phyloP scores from a whole-genome alignment of 2,329 filamentous ascomycete species.

The Fusarium mangiferae region DNA sequence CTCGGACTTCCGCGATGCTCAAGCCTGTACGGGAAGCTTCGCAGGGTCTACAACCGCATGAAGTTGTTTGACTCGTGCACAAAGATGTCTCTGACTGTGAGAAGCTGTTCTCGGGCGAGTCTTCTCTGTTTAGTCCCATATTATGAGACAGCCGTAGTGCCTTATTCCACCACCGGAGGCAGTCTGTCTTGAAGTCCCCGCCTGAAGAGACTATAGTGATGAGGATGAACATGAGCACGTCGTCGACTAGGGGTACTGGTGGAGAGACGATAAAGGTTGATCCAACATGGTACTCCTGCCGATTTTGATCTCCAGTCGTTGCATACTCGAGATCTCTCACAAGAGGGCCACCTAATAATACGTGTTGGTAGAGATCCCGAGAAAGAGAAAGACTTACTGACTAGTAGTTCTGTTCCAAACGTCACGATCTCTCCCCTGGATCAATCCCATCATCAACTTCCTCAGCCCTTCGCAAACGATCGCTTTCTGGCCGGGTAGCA shows the following conservation, averaged over 20 bases:
- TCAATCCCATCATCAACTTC: background rate
- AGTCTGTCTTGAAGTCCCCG: background rate
- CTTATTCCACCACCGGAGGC: background rate
- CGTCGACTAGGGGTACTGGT: background rate
- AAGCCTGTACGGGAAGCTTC: background rate
- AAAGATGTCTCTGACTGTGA: background rate
- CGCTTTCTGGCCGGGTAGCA: background rate
- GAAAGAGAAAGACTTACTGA: background rate
- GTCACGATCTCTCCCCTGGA: background rate
- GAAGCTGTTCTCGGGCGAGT: background rate
- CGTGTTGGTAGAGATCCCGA: background rate
- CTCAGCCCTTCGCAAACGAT: background rate
- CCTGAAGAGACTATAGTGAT: background rate
- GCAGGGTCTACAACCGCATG: background rate
- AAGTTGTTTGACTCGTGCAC: background rate
- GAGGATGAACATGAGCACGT: background rate
- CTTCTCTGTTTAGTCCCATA: background rate
- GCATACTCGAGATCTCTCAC: background rate
- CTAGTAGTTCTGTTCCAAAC: background rate
- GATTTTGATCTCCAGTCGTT: background rate
- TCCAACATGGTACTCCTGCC: background rate
- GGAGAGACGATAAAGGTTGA: background rate
- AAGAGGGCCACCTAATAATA: background rate
- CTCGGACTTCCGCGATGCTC: background rate
- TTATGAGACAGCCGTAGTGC: background rate